Conservation (phyloP, 352 stramenopile genomes). For the Phytophthora nicotianae region DNA sequence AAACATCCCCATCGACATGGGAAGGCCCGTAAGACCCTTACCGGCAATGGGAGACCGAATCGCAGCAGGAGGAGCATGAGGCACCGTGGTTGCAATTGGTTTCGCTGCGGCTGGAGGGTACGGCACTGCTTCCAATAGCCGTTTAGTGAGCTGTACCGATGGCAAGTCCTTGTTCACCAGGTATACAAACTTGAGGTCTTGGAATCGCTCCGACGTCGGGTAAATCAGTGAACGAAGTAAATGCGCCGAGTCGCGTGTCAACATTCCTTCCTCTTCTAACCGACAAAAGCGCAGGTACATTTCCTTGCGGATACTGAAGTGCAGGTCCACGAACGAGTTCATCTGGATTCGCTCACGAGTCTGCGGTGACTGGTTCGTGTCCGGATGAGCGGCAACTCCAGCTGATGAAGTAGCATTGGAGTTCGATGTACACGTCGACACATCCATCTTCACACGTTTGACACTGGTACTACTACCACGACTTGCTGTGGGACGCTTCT, state of each 20-base stretch:
- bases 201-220: constrained; percentile 80
- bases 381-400: constrained; percentile 11
- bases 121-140: constrained; percentile 74
- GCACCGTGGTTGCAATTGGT: constrained; percentile 33
- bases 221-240: constrained; percentile 81
- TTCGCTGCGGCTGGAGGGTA: constrained; percentile 41
- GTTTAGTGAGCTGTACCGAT: constrained; percentile 76
- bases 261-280: constrained; percentile 74
- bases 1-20: constrained; percentile 47
- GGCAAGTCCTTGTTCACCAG: constrained; percentile 86
- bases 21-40: constrained; percentile 26
- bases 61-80: constrained; percentile 20
- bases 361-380: constrained; percentile 36
- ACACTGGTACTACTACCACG: constrained; percentile 13
- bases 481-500: constrained; percentile 29
- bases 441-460: constrained; percentile 45
- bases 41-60: constrained; percentile 23
- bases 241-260: constrained; percentile 74
- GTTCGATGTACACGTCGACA: constrained; percentile 23
- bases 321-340: constrained; percentile 83
- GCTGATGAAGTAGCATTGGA: constrained; percentile 3
- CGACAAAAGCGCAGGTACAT: constrained; percentile 87
- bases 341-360: constrained; percentile 64
- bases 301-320: constrained; percentile 87
- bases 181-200: constrained; percentile 90